Conservation (phyloP, 2,329 filamentous ascomycete genomes). For the Colletotrichum paranaense region DNA sequence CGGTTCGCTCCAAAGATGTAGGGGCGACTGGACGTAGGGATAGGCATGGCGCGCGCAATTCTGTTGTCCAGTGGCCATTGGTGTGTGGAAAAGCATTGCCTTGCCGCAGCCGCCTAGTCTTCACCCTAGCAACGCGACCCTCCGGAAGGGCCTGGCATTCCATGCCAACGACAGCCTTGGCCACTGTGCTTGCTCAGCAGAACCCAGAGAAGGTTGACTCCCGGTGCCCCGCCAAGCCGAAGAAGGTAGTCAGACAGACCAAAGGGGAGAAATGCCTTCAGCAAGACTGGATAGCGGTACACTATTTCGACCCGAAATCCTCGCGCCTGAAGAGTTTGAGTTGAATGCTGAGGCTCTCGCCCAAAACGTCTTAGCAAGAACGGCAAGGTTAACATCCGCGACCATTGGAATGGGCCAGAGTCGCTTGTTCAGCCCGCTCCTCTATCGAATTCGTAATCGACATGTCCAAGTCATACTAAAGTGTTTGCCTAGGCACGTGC, state of each 20-base stretch:
- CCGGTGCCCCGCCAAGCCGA: neutral
- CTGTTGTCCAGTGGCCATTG: neutral
- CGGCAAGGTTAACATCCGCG: conserved; percentile 1
- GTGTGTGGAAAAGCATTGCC: neutral
- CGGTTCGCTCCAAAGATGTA: neutral
- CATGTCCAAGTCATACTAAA: neutral
- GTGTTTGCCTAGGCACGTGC: conserved; percentile 14
- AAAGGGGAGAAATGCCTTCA: neutral
- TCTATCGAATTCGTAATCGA: neutral
- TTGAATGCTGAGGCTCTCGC: neutral
- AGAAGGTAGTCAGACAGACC: neutral
- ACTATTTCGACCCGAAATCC: neutral
- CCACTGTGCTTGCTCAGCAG: neutral
- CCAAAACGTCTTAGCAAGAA: neutral
- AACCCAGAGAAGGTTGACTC: neutral
- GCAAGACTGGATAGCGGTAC: neutral
- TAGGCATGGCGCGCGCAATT: neutral
- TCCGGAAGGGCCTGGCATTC: neutral
- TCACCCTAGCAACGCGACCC: neutral
- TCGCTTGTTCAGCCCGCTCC: neutral
- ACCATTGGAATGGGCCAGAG: conserved; percentile 2
- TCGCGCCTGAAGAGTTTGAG: neutral
- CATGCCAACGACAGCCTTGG: neutral
- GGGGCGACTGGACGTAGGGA: conserved; percentile 2
- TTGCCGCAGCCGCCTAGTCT: neutral